Evolutionary conservation across 2,329 filamentous ascomycete species (phyloP), one percentile per base, ranked within the genome.

Genomic region (Fusarium kyushuense): DNA sequence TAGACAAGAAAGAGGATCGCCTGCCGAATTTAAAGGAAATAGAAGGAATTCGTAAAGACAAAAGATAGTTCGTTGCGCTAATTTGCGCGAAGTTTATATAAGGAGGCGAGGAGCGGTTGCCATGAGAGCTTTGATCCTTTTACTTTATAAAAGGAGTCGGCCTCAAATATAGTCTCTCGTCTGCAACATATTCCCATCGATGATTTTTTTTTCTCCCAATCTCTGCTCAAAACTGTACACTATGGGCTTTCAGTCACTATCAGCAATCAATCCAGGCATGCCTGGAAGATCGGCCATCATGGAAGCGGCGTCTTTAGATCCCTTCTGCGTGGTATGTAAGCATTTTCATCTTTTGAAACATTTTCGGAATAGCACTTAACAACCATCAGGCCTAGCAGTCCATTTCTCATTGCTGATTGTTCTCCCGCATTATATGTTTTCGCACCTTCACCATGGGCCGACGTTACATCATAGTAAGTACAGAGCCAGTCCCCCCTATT

Each of bases 231-330:
- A 12, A 19, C 13, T 17, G 10, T 14, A 25, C 46, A n/a, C 19
- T n/a, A 49, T 38, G 47, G 32, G 21, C n/a, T 49, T 36, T 17
- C 32, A 38, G 5, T 40, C 33, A 11, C 10, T 49, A n/a, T 49
- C 47, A 13, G 16, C 21, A 38, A 9, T 27, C 33, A 35, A 40
- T 1, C 51, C 40, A 54, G 40, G 17, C 17, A 35, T 54, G 21
- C 40, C 40, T 36, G 51, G 51, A 10, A 54, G 30, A 35, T 27
- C 40, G 27, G 9, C 51, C 40, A 27, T 47, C 30, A 47, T 46
- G 40, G 51, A 54, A 36, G 40, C 51, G 25, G 14, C 23, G 10
- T 27, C 38, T n/a, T 27, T 32, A 17, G 51, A 29, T 32, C 17
- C n/a, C 16, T 19, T 14, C 30, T 8, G 23, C 11, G 12, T 21